phyloP scores from a whole-genome alignment of 73 alveolate genomes.

The Uronychia setigera region DNA sequence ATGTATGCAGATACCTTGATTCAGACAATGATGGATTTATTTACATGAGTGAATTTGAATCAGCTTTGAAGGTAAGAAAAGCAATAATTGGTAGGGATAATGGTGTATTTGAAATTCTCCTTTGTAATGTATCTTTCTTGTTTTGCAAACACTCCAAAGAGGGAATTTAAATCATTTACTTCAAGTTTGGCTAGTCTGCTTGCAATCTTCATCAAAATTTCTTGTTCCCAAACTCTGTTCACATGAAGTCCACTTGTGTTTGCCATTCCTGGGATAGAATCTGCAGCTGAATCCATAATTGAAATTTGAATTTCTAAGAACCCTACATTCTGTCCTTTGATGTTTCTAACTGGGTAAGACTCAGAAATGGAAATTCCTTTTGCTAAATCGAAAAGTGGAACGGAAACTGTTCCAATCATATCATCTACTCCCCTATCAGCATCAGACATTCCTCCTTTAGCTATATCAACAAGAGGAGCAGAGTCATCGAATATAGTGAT shows the following conservation, averaged over 20 bases:
- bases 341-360: constrained; percentile 20
- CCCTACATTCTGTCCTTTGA: constrained; percentile 25
- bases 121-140: constrained; percentile 18
- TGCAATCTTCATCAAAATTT: constrained; percentile 28
- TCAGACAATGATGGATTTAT: not conserved
- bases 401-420: constrained; percentile 46
- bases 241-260: constrained; percentile 10
- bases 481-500: constrained; percentile 51
- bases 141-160: constrained; percentile 43
- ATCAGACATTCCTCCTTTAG: not conserved
- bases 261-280: constrained; percentile 21
- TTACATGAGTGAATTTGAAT: not conserved
- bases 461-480: constrained; percentile 14
- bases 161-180: constrained; percentile 7
- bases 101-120: constrained; percentile 2
- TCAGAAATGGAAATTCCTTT: constrained; percentile 12
- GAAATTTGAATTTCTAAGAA: constrained; percentile 19
- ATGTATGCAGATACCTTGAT: not conserved
- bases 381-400: constrained; percentile 44
- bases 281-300: constrained; percentile 20
- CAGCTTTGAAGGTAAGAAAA: not conserved
- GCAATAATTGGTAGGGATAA: constrained; percentile 2
- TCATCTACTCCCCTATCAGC: constrained; percentile 22
- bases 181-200: constrained; percentile 15
- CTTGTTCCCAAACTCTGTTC: constrained; percentile 28